Percentiles rank a stretch among this genome's conserved stretches.
phyloP scores from a whole-genome alignment of 257 asterid genomes.

The Nicotiana tabacum region DNA sequence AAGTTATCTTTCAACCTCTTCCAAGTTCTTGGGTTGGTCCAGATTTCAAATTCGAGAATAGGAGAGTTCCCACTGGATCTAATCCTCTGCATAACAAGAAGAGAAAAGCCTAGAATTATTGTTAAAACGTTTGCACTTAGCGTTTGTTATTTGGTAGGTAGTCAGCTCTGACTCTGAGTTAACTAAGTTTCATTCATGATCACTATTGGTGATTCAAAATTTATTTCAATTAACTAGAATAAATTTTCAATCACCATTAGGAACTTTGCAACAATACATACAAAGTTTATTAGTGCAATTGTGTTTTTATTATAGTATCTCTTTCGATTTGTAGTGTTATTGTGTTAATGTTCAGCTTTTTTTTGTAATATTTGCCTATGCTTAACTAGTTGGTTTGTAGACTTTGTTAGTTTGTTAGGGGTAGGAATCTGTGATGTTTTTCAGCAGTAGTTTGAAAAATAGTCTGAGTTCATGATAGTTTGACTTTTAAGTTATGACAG shows the following conservation, averaged over 20 bases:
- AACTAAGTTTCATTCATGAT: neutral
- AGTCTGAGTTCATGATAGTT: neutral
- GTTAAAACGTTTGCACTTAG: too few relatives aligned
- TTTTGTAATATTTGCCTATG: neutral
- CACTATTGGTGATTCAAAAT: slow-evolving; percentile 16
- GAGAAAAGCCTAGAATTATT: neutral
- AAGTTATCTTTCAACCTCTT: neutral
- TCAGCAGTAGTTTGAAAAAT: neutral
- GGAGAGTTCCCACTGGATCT: slow-evolving; percentile 21
- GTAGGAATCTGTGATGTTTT: neutral
- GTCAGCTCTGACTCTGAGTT: neutral
- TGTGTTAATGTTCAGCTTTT: neutral
- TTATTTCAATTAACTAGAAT: slow-evolving; percentile 5
- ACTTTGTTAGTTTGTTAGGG: neutral
- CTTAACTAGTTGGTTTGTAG: neutral
- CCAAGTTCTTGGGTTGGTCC: neutral
- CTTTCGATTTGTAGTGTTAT: neutral
- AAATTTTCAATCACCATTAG: slow-evolving; percentile 7
- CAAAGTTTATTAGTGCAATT: neutral
- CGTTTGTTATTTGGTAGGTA: too few relatives aligned
- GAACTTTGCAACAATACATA: neutral
- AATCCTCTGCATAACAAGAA: slow-evolving; percentile 20
- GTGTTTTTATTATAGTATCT: too few relatives aligned
- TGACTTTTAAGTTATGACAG: neutral
- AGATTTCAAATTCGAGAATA: neutral